Base-by-base conservation (phyloP, 1,139 yeast genomes). In the Hyphopichia wangnamkhiaoensis region DNA sequence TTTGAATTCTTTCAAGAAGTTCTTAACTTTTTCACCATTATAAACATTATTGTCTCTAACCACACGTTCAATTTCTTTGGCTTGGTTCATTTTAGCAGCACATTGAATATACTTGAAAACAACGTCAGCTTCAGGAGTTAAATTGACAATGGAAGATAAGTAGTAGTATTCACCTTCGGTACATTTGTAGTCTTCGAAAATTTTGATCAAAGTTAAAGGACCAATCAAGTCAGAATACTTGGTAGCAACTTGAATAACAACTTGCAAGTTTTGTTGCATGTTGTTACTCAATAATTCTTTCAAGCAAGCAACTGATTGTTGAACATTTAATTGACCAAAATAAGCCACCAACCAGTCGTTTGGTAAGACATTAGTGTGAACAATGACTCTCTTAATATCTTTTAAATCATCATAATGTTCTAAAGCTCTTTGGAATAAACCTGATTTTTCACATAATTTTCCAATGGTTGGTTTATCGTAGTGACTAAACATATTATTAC, bases 21-120 rank as follows among this genome's bases (percentile, higher is more conserved):
- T 94, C 74, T 93, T 94, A 43, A 94, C 98, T 68, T 91, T 91
- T 63, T 93, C 98, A 46, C 98, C 95, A 61, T 90, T 93, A 68
- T 91, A 94, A 44, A 88, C 93, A 52, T 82, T 87, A 71, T 93
- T 93, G 61, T 90, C 96, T 63, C 95, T 84, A 37, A 91, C 97
- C 49, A 93, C 80, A 63, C 98, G 82, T 71, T 94, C 98, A 55
- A 93, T 89, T 69, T 93, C 99, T 57, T 87, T 86, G 59, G 80
- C 76, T 71, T 94, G 98, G 47, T 91, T 91, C 65, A 88, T 76
- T 58, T 80, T 83, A 31, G 96, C 88, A 44, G 98, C 97, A 45
- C 96, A 82, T 67, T 91, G 96, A 50, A 93, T 90, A 66, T 93
- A 93, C 70, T 94, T 93, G 76, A 88, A 84, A 21, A 93, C 97